These are phyloP conservation scores for Puccinia polysora DNA, from an alignment of 1,284 basidiomycete genomes.

Conservation along the genomic window DNA sequence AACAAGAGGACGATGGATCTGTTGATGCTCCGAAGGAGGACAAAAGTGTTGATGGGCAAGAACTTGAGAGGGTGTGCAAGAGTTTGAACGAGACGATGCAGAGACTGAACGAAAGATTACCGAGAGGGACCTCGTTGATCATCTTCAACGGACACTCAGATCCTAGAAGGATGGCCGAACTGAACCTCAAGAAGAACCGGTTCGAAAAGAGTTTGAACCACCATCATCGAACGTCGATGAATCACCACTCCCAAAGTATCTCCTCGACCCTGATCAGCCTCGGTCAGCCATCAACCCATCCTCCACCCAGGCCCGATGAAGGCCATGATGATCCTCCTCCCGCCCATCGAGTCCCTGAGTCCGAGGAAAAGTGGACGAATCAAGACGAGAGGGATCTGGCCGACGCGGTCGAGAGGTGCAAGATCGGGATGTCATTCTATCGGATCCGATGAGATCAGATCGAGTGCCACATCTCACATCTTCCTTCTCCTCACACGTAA, in stretches of 20 bases:
- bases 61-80: neutral
- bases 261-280: slow-evolving; percentile 6
- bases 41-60: neutral
- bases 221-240: neutral
- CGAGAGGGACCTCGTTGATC: slow-evolving; percentile 65
- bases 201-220: slow-evolving; percentile 22
- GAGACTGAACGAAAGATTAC: slow-evolving; percentile 18
- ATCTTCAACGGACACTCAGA: slow-evolving; percentile 81
- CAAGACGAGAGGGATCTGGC: slow-evolving; percentile 71
- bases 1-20: neutral
- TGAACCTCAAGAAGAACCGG: slow-evolving; percentile 9
- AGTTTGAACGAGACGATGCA: slow-evolving; percentile 1
- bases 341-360: no score
- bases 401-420: slow-evolving; percentile 69
- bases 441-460: slow-evolving; percentile 67
- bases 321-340: neutral
- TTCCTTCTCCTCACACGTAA: no score
- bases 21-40: neutral
- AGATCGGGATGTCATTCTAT: slow-evolving; percentile 74
- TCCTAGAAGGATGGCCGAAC: slow-evolving; percentile 57
- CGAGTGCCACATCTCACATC: no score
- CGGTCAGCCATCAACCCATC: neutral
- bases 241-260: neutral
- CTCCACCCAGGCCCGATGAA: neutral
- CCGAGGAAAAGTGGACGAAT: slow-evolving; percentile 60